Evolutionary conservation across 441 rosid species (phyloP), one percentile per base, ranked within the genome.

Genomic region (Geranium incanum): DNA sequence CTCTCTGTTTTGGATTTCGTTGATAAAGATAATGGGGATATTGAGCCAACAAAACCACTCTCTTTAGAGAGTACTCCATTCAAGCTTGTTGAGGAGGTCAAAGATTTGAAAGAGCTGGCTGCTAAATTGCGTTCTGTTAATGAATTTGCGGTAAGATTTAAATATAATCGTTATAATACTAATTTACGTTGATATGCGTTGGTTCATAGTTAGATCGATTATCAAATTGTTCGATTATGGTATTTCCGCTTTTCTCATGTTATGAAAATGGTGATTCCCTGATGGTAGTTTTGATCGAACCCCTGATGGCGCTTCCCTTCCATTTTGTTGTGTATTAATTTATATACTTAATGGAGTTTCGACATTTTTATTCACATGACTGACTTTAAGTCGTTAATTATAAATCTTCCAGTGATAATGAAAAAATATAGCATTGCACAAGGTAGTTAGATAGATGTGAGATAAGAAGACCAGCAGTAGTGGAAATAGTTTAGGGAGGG

Each of bases 81-180:
- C 73, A 90, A 86, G 85, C 70, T 86, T 68, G 90, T 94, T 70
- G 86, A 86, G 78, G 91, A 89, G 60, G 93, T 92, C 66, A 85
- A 87, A 75, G 94, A 89, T 83, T 82, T 92, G 73, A 82, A 92
- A 83, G 89, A 83, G 73, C 62, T 94, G 78, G 97, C 85, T 19
- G 83, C 86, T 48, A 92, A 86, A 77, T 75, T 94, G 75, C 84
- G 76, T 39, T 67, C 50, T 60, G 94, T 81, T 4, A 72, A 82
- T 38, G 97, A 92, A 77, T 90, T 92, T 87, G 92, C 95, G 82
- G 99, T 94, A 84, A 87, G 57, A 50, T 60, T 68, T 78, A 3
- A 5, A 19, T 16, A 19, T 59, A 48, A 41, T 41, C 48, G 0
- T 5, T 41, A 41, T 7, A 6, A 55, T 55, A 5, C 1, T 23